Evolutionary conservation across 352 stramenopile species (phyloP).

Genomic region (Saprolegnia diclina): DNA sequence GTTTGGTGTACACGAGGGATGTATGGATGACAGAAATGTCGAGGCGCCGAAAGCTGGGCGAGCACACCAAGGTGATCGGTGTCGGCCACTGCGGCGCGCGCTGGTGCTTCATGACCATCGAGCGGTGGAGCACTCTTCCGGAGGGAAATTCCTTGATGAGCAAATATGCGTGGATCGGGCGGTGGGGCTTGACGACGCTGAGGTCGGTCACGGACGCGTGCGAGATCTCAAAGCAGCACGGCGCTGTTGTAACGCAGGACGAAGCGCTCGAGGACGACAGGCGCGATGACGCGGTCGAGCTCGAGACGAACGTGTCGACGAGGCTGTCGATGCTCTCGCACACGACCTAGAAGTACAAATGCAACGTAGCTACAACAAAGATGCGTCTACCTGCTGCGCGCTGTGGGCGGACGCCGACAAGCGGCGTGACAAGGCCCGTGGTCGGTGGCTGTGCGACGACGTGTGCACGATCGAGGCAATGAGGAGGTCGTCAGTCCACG

Average conservation of each 20-base stretch:
- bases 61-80: not conserved
- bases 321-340: slow-evolving; percentile 7
- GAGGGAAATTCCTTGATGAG: slow-evolving; percentile 5
- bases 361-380: not conserved
- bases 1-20: slow-evolving; percentile 1
- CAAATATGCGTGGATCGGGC: not conserved
- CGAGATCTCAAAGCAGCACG: slow-evolving; percentile 6
- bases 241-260: not conserved
- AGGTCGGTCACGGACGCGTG: slow-evolving; percentile 9
- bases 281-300: slow-evolving; percentile 3
- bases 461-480: slow-evolving; percentile 45
- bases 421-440: slow-evolving; percentile 35
- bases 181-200: not conserved
- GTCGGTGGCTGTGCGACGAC: slow-evolving; percentile 34
- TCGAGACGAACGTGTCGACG: slow-evolving; percentile 6
- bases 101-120: not conserved
- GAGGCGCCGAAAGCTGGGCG: not conserved
- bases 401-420: not conserved
- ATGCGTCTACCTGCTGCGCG: not conserved
- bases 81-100: slow-evolving; percentile 5
- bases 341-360: not conserved
- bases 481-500: slow-evolving; percentile 42
- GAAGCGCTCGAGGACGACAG: not conserved
- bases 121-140: not conserved
- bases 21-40: slow-evolving; percentile 5